A percentile compares a stretch with the other conserved stretches of the same genome.
These are phyloP conservation scores for Calonectria naviculata DNA, from an alignment of 2,329 filamentous ascomycete genomes.

Conservation along the genomic window DNA sequence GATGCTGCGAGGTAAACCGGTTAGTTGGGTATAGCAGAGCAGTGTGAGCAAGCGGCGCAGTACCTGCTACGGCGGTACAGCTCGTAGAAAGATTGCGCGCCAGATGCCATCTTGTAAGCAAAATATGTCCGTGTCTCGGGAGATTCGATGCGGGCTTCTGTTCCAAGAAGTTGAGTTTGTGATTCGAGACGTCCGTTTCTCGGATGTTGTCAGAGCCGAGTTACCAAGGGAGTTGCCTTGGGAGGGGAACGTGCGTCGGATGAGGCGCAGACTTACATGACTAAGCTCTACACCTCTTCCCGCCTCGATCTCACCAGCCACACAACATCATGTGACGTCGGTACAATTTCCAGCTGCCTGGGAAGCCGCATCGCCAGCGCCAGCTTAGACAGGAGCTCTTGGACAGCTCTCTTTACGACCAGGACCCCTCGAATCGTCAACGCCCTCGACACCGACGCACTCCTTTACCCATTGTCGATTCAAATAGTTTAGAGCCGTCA, in stretches of 20 bases:
- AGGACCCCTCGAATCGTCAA: constrained; percentile 23
- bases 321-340: constrained; percentile 51
- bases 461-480: constrained; percentile 31
- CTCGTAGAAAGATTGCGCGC: constrained; percentile 81
- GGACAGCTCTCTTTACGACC: constrained; percentile 36
- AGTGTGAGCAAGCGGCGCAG: constrained; percentile 43
- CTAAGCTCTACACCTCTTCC: background rate
- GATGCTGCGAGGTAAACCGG: constrained; percentile 70
- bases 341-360: constrained; percentile 38
- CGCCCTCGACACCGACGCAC: constrained; percentile 26
- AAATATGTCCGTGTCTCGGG: constrained; percentile 5
- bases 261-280: constrained; percentile 9
- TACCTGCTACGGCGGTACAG: constrained; percentile 99
- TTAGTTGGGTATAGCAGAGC: constrained; percentile 45
- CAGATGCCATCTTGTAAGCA: constrained; percentile 55
- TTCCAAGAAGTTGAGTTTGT: constrained; percentile 2
- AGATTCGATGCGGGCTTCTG: background rate
- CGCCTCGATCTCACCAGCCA: constrained; percentile 29
- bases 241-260: constrained; percentile 5
- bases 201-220: constrained; percentile 13
- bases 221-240: background rate
- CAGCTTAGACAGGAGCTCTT: constrained; percentile 41
- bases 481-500: constrained; percentile 42
- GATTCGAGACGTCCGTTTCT: constrained; percentile 9
- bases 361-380: constrained; percentile 37